Conservation (phyloP, 2,329 filamentous ascomycete species). For the Cucurbitaria berberidis region DNA sequence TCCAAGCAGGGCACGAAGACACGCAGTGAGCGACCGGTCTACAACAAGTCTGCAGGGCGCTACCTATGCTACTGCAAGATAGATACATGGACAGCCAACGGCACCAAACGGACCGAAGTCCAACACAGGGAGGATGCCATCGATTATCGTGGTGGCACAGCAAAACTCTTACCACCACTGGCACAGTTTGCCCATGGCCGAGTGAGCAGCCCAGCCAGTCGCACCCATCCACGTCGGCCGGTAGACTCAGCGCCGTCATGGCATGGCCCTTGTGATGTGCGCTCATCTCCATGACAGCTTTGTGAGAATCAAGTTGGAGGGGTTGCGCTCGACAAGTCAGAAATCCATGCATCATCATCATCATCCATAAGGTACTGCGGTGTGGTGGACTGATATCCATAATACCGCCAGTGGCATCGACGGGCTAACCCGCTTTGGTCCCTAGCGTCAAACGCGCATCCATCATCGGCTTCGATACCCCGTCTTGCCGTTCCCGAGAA, state of each 20-base stretch:
- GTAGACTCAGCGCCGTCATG: constrained; percentile 6
- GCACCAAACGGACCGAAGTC: constrained; percentile 7
- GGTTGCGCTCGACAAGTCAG: constrained; percentile 1
- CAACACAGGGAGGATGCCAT: constrained; percentile 11
- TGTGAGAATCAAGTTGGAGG: not conserved
- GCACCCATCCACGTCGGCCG: constrained; percentile 18
- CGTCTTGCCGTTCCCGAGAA: constrained; percentile 6
- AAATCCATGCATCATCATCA: too few species aligned
- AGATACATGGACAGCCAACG: constrained; percentile 10
- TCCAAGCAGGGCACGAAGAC: not conserved
- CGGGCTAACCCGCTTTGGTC: constrained; percentile 17
- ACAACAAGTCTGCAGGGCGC: constrained; percentile 21
- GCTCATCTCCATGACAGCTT: constrained; percentile 19
- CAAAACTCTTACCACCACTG: constrained; percentile 1
- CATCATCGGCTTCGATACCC: not conserved
- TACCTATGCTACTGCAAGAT: constrained; percentile 25
- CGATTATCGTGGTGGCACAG: constrained; percentile 23
- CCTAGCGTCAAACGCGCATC: constrained; percentile 12
- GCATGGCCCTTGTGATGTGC: constrained; percentile 17
- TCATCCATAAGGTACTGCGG: too few species aligned
- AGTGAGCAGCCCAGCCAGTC: not conserved
- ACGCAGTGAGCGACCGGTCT: constrained; percentile 2
- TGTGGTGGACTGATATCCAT: too few species aligned
- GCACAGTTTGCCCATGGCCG: too few species aligned
- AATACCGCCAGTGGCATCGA: too few species aligned